Evolutionary conservation across 805 yeast genomes (phyloP), one percentile per base, ranked within the genome.

Genomic region (Candida fluviatilis): DNA sequence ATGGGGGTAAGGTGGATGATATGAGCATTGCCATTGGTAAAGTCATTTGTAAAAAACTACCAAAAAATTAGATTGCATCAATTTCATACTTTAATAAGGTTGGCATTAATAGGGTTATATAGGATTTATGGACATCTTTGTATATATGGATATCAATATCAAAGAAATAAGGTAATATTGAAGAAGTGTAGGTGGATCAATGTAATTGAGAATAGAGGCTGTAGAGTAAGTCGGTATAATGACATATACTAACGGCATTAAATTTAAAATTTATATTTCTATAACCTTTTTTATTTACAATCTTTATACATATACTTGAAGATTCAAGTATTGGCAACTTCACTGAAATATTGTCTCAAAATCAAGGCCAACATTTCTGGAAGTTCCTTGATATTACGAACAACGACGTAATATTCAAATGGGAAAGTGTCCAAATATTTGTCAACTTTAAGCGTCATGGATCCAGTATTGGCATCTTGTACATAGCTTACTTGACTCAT

Each of bases 391-490:
- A 95, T 84, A 54, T 91, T 80, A 50, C 85, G 81, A 18, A 93
- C 97, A 48, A 95, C 91, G 42, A 91, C 96, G 56, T 91, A 93
- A 58, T 84, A 93, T 57, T 93, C 98, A 62, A 93, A 93, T 50
- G 99, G 98, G 81, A 93, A 93, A 19, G 85, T 76, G 51, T 91
- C 96, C 59, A 93, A 73, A 54, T 93, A 93, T 50, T 82, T 85
- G 42, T 79, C 82, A 42, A 93, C 93, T 55, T 82, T 74, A 46
- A 95, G 66, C 32, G 76, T 75, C 78, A 79, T 73, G 40, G 74
- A 75, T 2, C 97, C 97, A 36, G 69, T 66, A 11, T 62, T 69
- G 8, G 60, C 49, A 55, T 83, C 91, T 3, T 82, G 71, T n/a
- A 73, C 75, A 52, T 90, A 93, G 43, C 74, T 79, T 19, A 90